Conservation (phyloP, 371 early-diverging fungal genomes). For the Lichtheimia corymbifera region DNA sequence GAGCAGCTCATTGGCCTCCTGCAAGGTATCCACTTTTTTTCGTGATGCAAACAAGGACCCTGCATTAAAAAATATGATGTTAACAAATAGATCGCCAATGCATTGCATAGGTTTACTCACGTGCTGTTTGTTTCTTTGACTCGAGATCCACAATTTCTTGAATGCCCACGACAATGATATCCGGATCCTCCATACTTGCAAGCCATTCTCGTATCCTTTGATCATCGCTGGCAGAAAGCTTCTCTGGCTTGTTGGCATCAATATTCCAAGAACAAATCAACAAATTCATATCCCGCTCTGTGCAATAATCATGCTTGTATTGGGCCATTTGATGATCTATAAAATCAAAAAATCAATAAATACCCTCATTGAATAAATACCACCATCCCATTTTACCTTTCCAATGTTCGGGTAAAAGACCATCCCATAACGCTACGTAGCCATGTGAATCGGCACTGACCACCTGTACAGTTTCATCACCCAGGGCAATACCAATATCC, state of each 20-base stretch:
- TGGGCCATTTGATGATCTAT: conserved; percentile 52
- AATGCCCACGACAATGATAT: conserved; percentile 82
- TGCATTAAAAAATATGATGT: conserved; percentile 21
- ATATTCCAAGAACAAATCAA: conserved; percentile 85
- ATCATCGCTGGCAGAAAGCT: conserved; percentile 38
- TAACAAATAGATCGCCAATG: conserved; percentile 44
- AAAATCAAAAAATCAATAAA: neutral
- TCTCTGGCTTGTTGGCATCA: conserved; percentile 68
- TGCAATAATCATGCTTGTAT: conserved; percentile 56
- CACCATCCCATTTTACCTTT: conserved; percentile 42
- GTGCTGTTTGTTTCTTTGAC: conserved; percentile 68
- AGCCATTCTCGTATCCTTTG: conserved; percentile 54
- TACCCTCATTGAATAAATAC: neutral
- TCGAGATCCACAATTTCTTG: conserved; percentile 90
- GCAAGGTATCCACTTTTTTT: conserved; percentile 48
- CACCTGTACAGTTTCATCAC: conserved; percentile 50
- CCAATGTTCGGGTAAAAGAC: conserved; percentile 66
- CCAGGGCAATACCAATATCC: conserved; percentile 41
- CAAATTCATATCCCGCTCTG: conserved; percentile 58
- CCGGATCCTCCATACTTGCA: conserved; percentile 60
- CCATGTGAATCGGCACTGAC: conserved; percentile 66
- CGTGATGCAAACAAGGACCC: conserved; percentile 59
- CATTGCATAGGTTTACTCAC: conserved; percentile 32
- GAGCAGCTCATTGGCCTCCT: conserved; percentile 51
- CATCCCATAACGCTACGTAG: conserved; percentile 73